Base-by-base conservation (phyloP, 1,284 basidiomycete genomes). In the Megacollybia platyphylla region DNA sequence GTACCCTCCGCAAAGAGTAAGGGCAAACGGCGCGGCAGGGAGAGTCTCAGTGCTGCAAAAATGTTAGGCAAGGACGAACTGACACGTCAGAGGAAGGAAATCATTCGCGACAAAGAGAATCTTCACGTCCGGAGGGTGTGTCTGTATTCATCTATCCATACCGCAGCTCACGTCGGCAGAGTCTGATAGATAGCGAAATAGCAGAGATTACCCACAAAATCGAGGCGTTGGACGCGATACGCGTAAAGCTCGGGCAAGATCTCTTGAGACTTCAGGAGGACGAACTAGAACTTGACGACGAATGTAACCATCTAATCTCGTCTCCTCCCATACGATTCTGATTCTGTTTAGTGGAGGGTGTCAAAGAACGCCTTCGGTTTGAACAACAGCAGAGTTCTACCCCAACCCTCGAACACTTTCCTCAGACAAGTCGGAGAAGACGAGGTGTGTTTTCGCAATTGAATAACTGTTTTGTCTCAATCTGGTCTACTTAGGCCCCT, bases 271-370 rank as follows among this genome's bases (percentile, higher is more conserved):
- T 97, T 42, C 87, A 93, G 47, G 96, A 98, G 57, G 93, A 97
- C 51, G 92, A 97, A 52, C 67, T 98, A 27, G 94, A 97, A 57
- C 66, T 98, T 27, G 88, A 96, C 54, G 94, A 97, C 51, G 94
- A 97, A 64, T 63, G 87, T 90, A 54, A 52, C 83, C 68, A 46
- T 45, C 35, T 36, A 44, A 38, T 30, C 31, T 29, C 9, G 41
- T 26, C 31, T 27, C 11, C 32, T 44, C 40, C 36, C 39, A 34
- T 28, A 34, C 32, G 44, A 46, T 27, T 49, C 36, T 36, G 52
- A 39, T 50, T 42, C 29, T 34, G 15, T 40, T 24, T 52, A 91
- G 87, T 93, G 44, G 79, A 87, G 59, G 91, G 90, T 32, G 84
- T 94, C 18, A 79, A 79, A 52, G 89, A 94, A 60, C 74, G 87